phyloP scores from a whole-genome alignment of 148 eudicot genomes.

The Vaccinium vitisidaea region DNA sequence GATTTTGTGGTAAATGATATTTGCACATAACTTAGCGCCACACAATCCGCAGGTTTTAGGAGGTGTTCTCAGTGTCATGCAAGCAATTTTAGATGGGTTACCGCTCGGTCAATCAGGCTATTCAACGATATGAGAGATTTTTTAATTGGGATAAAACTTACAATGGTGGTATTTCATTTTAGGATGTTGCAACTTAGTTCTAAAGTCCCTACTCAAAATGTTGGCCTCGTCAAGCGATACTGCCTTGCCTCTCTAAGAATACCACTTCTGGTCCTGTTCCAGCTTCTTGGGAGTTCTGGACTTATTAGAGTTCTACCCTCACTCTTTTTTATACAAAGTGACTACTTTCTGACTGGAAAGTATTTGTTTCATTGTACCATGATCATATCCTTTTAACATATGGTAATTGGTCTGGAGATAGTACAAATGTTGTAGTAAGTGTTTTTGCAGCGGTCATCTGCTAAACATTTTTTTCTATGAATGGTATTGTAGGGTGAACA shows the following conservation, averaged over 20 bases:
- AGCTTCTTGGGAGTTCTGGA: not conserved
- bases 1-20: not conserved
- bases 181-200: not conserved
- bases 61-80: not conserved
- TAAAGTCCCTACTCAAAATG: not conserved
- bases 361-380: not conserved
- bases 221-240: not conserved
- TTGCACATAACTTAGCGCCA: not conserved
- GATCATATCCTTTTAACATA: not conserved
- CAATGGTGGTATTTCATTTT: not conserved
- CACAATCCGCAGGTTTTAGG: not conserved
- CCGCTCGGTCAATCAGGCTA: not conserved
- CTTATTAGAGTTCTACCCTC: not conserved
- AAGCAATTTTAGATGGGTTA: not conserved
- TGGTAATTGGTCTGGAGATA: not conserved
- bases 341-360: not conserved
- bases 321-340: not conserved
- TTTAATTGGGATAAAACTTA: not conserved
- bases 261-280: not conserved
- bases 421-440: not conserved
- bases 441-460: not conserved
- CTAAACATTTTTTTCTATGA: conserved; percentile 4
- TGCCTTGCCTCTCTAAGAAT: not conserved
- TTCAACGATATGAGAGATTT: not conserved
- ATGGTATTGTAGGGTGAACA: conserved; percentile 67